Evolutionary conservation across 2,329 filamentous ascomycete genomes (phyloP).

Genomic region (Aspergillus quadrilineatus): DNA sequence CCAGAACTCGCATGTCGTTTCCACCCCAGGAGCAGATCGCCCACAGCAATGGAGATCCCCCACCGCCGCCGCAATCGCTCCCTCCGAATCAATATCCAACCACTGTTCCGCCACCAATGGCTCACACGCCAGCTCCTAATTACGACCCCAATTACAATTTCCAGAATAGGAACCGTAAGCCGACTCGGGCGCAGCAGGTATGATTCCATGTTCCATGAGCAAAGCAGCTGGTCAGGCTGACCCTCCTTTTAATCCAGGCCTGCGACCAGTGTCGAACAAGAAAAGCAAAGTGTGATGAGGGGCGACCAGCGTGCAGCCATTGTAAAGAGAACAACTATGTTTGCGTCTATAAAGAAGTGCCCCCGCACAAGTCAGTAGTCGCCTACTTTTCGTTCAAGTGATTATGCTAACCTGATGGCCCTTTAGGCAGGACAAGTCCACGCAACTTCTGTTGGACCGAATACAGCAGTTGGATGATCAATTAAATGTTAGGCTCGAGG

Average conservation of each 20-base stretch:
- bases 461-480: constrained; percentile 34
- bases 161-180: constrained; percentile 38
- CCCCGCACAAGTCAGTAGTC: constrained; percentile 76
- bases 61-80: constrained; percentile 30
- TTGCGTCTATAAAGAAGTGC: constrained; percentile 87
- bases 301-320: constrained; percentile 74
- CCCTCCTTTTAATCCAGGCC: constrained; percentile 55
- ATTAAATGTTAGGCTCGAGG: constrained; percentile 26
- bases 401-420: constrained; percentile 7
- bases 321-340: constrained; percentile 82
- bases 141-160: constrained; percentile 32
- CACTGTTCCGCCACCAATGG: constrained; percentile 25
- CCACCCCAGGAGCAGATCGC: constrained; percentile 27
- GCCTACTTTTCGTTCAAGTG: background rate
- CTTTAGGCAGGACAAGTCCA: constrained; percentile 42
- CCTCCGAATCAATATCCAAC: constrained; percentile 32
- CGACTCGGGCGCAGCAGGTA: constrained; percentile 43
- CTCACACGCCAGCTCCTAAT: constrained; percentile 30
- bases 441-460: constrained; percentile 38
- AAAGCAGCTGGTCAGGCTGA: background rate
- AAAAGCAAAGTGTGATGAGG: constrained; percentile 90
- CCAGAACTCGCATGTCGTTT: constrained; percentile 32
- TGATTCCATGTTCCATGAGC: background rate
- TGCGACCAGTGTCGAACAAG: constrained; percentile 86
- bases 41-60: constrained; percentile 31